A percentile compares a stretch with the other conserved stretches of the same genome.
Evolutionary conservation across 148 eudicot genomes (phyloP).

Genomic region (Vaccinium macrocarpon): DNA sequence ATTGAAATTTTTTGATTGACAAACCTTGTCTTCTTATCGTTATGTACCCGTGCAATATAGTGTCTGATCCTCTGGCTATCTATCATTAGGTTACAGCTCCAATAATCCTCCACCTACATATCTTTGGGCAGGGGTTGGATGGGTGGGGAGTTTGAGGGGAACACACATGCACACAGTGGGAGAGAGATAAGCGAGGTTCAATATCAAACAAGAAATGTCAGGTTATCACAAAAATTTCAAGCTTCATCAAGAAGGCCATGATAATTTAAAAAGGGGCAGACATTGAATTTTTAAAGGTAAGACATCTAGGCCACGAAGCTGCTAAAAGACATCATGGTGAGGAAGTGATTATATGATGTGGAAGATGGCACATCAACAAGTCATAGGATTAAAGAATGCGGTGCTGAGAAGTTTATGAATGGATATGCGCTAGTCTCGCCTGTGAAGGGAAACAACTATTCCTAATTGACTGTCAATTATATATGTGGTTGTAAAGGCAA

Average conservation of each 20-base stretch:
- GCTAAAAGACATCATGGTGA: not conserved
- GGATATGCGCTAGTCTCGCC: not conserved
- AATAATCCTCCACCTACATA: not conserved
- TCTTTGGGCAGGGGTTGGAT: not conserved
- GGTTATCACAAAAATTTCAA: no score
- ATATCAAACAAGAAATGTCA: no score
- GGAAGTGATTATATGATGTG: not conserved
- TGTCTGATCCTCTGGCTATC: not conserved
- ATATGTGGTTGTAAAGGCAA: not conserved
- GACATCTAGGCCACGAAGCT: not conserved
- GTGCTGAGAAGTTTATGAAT: not conserved
- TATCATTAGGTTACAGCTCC: not conserved
- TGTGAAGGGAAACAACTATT: not conserved
- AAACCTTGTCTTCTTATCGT: not conserved
- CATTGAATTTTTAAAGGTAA: no score
- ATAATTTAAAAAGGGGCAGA: no score
- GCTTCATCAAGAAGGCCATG: no score
- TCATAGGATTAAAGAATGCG: not conserved
- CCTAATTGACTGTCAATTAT: not conserved
- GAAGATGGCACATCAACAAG: not conserved
- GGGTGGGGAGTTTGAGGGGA: not conserved
- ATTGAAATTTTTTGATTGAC: not conserved
- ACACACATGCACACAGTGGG: not conserved
- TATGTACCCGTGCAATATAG: not conserved
- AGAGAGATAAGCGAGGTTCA: no score